Base-by-base conservation (phyloP, 371 early-diverging fungal species). In the Rhizopus stolonifer region DNA sequence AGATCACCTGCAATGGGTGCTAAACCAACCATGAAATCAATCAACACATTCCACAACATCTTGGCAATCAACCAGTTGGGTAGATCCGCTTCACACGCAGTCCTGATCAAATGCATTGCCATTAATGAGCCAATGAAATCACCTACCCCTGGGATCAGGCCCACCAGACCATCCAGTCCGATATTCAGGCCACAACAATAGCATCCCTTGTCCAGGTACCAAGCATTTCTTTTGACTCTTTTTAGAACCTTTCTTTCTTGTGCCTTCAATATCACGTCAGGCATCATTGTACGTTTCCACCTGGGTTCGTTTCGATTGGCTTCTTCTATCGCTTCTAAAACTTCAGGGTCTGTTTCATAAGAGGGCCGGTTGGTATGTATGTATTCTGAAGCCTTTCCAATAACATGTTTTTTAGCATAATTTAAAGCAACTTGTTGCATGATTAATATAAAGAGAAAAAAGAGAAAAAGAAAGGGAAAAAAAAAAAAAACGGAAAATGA, bases 1-100 rank as follows among this genome's bases (percentile, higher is more conserved):
- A 81, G 43, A 52, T 81, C 81, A 24, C 81, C 81, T 0, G 67
- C 59, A 14, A 81, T 32, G 1, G 81, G 81, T 4, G 74, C 59
- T 34, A 81, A 49, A 0, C 81, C 81, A 15, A 79, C 73, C 69
- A 66, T 24, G 46, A 74, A 78, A 58, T 81, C 81, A 51, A 78
- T 21, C 33, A 59, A 39, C 1, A 78, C 70, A 49, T 81, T 81
- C 32, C 49, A 15, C n/a, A 68, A 32, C 81, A 81, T 81, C 53
- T 68, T 60, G 33, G 46, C 21, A 13, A 72, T 23, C 1, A 81
- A 21, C 26, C 50, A 26, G 1, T 54, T 53, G 2, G 81, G 81
- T 18, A 81, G 47, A 52, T 76, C 67, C 1, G 72, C 70, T 42
- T 60, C 29, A 18, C 43, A 49, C 3, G 78, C 77, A 2, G 63